These are phyloP conservation scores for Hypomyces perniciosus DNA, from an alignment of 2,329 filamentous ascomycete species.

Conservation along the genomic window DNA sequence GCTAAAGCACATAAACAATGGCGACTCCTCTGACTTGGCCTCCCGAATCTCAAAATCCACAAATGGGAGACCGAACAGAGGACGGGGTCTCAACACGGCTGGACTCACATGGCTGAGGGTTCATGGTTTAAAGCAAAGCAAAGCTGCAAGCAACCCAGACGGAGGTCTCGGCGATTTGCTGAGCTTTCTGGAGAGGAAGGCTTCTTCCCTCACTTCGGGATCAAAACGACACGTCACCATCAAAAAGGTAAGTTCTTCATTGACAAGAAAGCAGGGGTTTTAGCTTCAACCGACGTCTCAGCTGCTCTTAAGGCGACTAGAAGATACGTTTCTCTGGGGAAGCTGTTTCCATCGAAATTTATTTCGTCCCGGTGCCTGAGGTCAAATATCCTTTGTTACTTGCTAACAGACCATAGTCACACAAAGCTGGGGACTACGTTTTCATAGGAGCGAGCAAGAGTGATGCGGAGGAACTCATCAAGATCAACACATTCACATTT, in stretches of 20 bases:
- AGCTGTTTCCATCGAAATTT: conserved; percentile 6
- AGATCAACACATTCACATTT: conserved; percentile 63
- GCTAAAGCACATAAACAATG: conserved; percentile 35
- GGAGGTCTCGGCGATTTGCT: conserved; percentile 61
- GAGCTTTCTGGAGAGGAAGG: conserved; percentile 66
- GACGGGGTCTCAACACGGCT: conserved; percentile 18
- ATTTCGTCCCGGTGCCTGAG: conserved; percentile 12
- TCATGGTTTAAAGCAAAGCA: conserved; percentile 61
- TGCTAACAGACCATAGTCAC: conserved; percentile 68
- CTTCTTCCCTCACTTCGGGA: conserved; percentile 46
- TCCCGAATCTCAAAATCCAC: conserved; percentile 29
- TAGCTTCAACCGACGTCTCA: conserved; percentile 10
- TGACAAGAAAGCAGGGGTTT: conserved; percentile 26
- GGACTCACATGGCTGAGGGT: conserved; percentile 40
- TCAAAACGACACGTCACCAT: conserved; percentile 52
- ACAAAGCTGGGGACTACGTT: conserved; percentile 61
- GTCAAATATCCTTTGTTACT: conserved; percentile 37
- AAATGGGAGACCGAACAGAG: conserved; percentile 20
- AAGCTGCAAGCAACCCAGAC: conserved; percentile 59
- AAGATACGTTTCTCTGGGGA: conserved; percentile 8
- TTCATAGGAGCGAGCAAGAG: conserved; percentile 61
- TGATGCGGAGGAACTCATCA: conserved; percentile 58
- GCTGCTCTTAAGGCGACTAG: conserved; percentile 9
- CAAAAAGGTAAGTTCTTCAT: conserved; percentile 65
- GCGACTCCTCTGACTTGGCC: conserved; percentile 27